Evolutionary conservation across 2,329 filamentous ascomycete genomes (phyloP).

Genomic region (Nigrograna mackinnonii): DNA sequence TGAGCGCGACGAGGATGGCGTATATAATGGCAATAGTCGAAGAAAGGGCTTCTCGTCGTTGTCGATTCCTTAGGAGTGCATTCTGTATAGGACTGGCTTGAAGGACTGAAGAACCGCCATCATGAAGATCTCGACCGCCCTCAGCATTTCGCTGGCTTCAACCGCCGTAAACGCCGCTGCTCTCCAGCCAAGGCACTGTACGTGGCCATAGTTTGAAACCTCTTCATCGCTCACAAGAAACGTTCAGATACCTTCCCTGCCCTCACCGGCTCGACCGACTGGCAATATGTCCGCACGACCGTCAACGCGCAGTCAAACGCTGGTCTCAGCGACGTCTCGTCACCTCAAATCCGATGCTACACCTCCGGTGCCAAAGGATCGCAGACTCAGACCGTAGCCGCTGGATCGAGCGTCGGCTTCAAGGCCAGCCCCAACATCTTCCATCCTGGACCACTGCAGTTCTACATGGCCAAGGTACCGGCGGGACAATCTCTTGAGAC

Average conservation of each 20-base stretch:
- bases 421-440: conserved; percentile 32
- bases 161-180: conserved; percentile 23
- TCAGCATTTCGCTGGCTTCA: conserved; percentile 20
- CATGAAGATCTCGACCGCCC: conserved; percentile 29
- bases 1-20: too few relatives aligned
- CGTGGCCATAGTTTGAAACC: conserved; percentile 1
- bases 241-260: conserved; percentile 26
- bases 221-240: background rate
- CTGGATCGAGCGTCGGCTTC: conserved; percentile 36
- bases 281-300: conserved; percentile 36
- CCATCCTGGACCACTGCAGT: conserved; percentile 40
- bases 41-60: conserved; percentile 3
- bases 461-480: conserved; percentile 43
- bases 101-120: conserved; percentile 3
- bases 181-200: conserved; percentile 30
- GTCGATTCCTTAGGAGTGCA: too few relatives aligned
- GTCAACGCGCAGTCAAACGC: conserved; percentile 34
- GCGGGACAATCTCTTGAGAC: conserved; percentile 24
- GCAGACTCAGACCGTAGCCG: conserved; percentile 22
- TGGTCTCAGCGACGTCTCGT: conserved; percentile 32
- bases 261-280: conserved; percentile 26
- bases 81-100: conserved; percentile 8
- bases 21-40: conserved; percentile 13
- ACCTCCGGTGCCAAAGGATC: conserved; percentile 18
- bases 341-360: conserved; percentile 38